These are phyloP conservation scores for Naganishia kalamii DNA, from an alignment of 768 basidiomycete genomes.

Conservation along the genomic window DNA sequence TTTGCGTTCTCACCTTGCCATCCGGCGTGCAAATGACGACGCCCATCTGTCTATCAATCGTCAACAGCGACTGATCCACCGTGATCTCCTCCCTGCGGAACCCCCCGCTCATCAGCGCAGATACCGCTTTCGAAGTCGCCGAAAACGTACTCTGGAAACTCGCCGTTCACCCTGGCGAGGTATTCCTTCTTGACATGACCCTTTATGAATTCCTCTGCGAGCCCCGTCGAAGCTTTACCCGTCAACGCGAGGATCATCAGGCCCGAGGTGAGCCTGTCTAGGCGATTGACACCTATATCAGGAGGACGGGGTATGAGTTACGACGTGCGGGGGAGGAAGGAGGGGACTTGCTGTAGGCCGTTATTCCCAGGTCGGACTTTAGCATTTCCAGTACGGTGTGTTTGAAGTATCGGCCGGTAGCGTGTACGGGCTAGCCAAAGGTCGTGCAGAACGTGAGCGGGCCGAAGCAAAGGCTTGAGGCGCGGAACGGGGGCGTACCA, in stretches of 20 bases:
- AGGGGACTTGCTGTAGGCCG: slow-evolving; percentile 67
- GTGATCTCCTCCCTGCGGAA: slow-evolving; percentile 62
- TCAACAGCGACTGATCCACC: slow-evolving; percentile 79
- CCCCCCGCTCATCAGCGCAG: neutral
- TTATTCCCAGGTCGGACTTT: slow-evolving; percentile 73
- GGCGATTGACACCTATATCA: slow-evolving; percentile 73
- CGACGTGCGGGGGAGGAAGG: too few relatives aligned
- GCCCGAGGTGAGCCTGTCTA: slow-evolving; percentile 90
- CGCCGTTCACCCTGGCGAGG: slow-evolving; percentile 74
- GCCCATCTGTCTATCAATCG: slow-evolving; percentile 93
- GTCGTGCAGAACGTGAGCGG: neutral
- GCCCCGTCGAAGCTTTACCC: slow-evolving; percentile 58
- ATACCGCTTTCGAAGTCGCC: too few relatives aligned
- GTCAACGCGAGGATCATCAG: slow-evolving; percentile 86
- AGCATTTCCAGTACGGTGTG: slow-evolving; percentile 85
- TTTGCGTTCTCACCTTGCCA: slow-evolving; percentile 63
- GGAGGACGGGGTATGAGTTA: too few relatives aligned
- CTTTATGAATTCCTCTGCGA: slow-evolving; percentile 74
- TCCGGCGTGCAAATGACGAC: slow-evolving; percentile 91
- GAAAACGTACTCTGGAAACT: slow-evolving; percentile 72
- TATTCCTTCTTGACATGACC: slow-evolving; percentile 83
- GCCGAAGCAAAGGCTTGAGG: too few relatives aligned
- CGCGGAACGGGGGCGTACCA: too few relatives aligned
- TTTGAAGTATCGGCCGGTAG: slow-evolving; percentile 79
- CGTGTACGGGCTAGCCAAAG: slow-evolving; percentile 83